Evolutionary conservation across 306 rosid genomes (phyloP), one percentile per base, ranked within the genome.

Genomic region (Trifolium subterraneum): DNA sequence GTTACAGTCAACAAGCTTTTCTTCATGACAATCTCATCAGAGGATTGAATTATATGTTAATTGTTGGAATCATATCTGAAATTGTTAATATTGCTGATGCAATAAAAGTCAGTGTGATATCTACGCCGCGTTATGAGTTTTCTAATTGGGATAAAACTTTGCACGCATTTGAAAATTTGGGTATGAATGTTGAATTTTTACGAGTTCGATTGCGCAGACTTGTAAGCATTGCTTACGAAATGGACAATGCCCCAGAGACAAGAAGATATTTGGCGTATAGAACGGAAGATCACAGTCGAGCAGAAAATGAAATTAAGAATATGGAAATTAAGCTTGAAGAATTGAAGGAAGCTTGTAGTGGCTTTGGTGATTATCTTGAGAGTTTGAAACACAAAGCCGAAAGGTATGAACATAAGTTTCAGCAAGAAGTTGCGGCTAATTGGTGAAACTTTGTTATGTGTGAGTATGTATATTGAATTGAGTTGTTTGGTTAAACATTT

Each of bases 151-250:
- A 93, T 35, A 88, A 80, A 48, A 85, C 88, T 7, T 78, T 93
- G 70, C 78, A 66, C 15, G 92, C 91, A 27, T 91, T 93, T 77
- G 88, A 88, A 80, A 79, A 81, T 71, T 71, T 89, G 20, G 96
- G 96, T 54, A 88, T 89, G 98, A 88, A 88, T 71, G 90, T 93
- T 22, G 90, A 83, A 4, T 93, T 93, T 56, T 79, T 93, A 76
- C 88, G 88, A 41, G 64, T 51, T 6, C 80, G 87, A 1, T 74
- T 93, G 13, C 83, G 85, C 33, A 78, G 76, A 78, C 84, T 91
- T 38, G 83, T 85, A 10, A 79, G 85, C 80, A 74, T 93, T 75
- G 91, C 91, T 9, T 72, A 79, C 39, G 86, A 91, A 63, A 82
- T 83, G 1, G 79, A 70, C 76, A 85, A 67, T 48, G 80, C 83